A percentile compares a stretch with the other conserved stretches of the same genome.
These are phyloP conservation scores for Sistotremastrum niveocremeum DNA, from an alignment of 768 basidiomycete species.

Conservation along the genomic window DNA sequence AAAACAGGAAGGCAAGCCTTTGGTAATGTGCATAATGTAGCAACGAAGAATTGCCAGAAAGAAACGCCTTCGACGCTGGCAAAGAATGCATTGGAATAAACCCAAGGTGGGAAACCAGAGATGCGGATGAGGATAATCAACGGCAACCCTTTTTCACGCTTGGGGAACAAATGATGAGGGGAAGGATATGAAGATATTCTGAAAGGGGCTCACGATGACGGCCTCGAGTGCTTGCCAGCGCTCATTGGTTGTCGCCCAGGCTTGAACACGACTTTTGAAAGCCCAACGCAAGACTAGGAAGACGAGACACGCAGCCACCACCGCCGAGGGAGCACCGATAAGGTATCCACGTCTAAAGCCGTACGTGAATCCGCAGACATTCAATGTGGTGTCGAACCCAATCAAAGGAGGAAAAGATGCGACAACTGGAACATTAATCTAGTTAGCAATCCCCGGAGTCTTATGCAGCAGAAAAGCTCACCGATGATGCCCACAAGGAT, in stretches of 20 bases:
- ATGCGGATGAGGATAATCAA: conserved; percentile 70
- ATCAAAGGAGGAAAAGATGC: conserved; percentile 47
- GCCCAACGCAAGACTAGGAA: conserved; percentile 49
- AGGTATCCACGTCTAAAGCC: conserved; percentile 67
- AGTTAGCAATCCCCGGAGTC: background rate
- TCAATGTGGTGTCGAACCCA: conserved; percentile 53
- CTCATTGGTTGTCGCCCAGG: conserved; percentile 48
- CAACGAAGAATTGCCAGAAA: conserved; percentile 62
- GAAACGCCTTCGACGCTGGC: conserved; percentile 63
- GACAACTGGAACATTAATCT: conserved; percentile 20
- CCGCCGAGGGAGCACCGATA: conserved; percentile 44
- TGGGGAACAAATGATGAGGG: conserved; percentile 1
- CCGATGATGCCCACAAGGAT: conserved; percentile 38
- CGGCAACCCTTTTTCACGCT: conserved; percentile 71
- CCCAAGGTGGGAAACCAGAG: conserved; percentile 79
- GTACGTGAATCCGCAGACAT: conserved; percentile 72
- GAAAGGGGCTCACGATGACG: conserved; percentile 59
- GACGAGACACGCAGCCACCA: conserved; percentile 47
- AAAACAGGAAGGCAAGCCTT: conserved; percentile 63
- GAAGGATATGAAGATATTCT: conserved; percentile 1
- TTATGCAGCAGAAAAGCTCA: conserved; percentile 18
- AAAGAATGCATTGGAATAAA: conserved; percentile 72
- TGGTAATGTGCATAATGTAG: conserved; percentile 59
- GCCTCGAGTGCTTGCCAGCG: conserved; percentile 70
- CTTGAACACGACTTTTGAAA: conserved; percentile 40